phyloP scores from a whole-genome alignment of 1,284 basidiomycete species.

The Marasmius fiardii region DNA sequence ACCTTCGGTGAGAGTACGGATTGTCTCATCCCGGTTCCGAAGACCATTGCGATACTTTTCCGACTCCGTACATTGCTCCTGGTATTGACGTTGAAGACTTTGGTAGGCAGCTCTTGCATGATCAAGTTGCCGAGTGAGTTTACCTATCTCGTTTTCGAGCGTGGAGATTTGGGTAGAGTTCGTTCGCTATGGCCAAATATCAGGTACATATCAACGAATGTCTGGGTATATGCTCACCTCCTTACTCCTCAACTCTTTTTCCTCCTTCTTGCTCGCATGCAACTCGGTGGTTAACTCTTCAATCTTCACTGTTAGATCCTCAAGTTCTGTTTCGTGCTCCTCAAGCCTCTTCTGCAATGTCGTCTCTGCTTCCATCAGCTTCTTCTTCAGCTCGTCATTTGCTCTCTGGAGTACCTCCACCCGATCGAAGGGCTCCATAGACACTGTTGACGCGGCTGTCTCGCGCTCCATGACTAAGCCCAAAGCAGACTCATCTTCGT shows the following conservation, averaged over 20 bases:
- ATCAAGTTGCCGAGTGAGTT: slow-evolving; percentile 69
- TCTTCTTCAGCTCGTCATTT: slow-evolving; percentile 71
- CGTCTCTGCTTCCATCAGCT: slow-evolving; percentile 69
- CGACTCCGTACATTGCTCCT: slow-evolving; percentile 75
- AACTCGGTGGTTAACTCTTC: slow-evolving; percentile 77
- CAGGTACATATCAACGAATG: background rate
- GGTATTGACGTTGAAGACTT: slow-evolving; percentile 79
- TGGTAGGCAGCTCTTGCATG: slow-evolving; percentile 65
- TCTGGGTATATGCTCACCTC: slow-evolving; percentile 49
- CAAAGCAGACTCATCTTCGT: slow-evolving; percentile 49
- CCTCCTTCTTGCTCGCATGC: slow-evolving; percentile 74
- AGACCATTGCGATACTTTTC: slow-evolving; percentile 76
- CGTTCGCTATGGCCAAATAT: slow-evolving; percentile 40
- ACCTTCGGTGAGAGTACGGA: slow-evolving; percentile 61
- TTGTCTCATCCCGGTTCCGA: slow-evolving; percentile 68
- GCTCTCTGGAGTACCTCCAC: slow-evolving; percentile 66
- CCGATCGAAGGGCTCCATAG: slow-evolving; percentile 62
- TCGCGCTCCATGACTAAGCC: slow-evolving; percentile 60
- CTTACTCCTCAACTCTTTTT: slow-evolving; percentile 83
- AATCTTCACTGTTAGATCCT: slow-evolving; percentile 68
- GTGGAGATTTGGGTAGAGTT: slow-evolving; percentile 61
- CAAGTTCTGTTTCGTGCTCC: slow-evolving; percentile 75
- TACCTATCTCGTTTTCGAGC: slow-evolving; percentile 76
- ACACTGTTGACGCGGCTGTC: slow-evolving; percentile 53
- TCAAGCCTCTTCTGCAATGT: slow-evolving; percentile 60